Evolutionary conservation across 192 early-diverging fungal species (phyloP), one percentile per base, ranked within the genome.

Genomic region (Coemansia sp.): DNA sequence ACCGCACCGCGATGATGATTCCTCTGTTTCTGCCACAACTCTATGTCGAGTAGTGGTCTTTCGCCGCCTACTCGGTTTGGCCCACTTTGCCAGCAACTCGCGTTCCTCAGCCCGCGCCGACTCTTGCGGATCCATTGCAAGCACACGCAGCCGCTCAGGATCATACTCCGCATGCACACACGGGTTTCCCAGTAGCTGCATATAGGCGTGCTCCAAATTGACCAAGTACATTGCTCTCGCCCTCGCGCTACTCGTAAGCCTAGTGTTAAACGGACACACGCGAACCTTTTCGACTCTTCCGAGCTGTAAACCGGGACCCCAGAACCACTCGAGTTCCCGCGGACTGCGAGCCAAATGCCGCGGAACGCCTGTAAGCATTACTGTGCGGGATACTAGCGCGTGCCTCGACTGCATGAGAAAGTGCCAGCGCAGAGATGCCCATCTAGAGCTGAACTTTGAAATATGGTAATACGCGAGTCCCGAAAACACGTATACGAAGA

Each of bases 311-410:
- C 74, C 79, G 37, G 70, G 66, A 19, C 88, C 85, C 66, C 88
- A 93, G 74, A 87, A 93, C 46, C 88, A 85, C 46, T 89, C 85
- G 45, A 93, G 77, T 14, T 70, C 71, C 38, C 89, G 86, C 20
- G 90, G 70, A n/a, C 76, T 71, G 20, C 60, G 57, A 4, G 78
- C 78, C 65, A 81, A 39, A 31, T 81, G 78, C 0, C 84, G 57
- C 4, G 92, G 92, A 29, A 93, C 78, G 3, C 87, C 87, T 0
- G 87, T 86, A 6, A 93, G 81, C 85, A 93, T 87, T 14, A 93
- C 85, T 10, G 89, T 89, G 22, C 90, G 87, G 11, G 89, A 76
- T 0, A 77, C 83, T 17, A 72, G 61, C 5, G 83, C 74, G 38
- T 76, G 77, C 0, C 74, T 63, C 58, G 78, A 79, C 53, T 76